These are phyloP conservation scores for Leishmania tarentolae DNA, from an alignment of 208 protist species.

Conservation along the genomic window DNA sequence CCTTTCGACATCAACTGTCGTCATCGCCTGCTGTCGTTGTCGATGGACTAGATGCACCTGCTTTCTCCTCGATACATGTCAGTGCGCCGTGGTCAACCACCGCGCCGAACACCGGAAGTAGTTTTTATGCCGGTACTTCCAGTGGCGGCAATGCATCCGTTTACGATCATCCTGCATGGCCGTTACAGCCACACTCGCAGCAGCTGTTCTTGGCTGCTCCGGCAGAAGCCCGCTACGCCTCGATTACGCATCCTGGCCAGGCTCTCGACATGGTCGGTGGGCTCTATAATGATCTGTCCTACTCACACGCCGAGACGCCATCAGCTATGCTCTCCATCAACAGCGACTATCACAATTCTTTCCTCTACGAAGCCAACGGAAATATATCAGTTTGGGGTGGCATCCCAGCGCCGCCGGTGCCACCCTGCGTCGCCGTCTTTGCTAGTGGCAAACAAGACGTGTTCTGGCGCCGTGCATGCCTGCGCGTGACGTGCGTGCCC, in stretches of 20 bases:
- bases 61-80: neutral
- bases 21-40: neutral
- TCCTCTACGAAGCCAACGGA: neutral
- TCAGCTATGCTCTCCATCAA: neutral
- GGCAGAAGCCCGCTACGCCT: neutral
- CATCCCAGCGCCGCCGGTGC: neutral
- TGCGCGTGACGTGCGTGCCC: constrained; percentile 19
- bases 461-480: constrained; percentile 16
- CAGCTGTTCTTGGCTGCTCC: neutral
- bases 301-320: neutral
- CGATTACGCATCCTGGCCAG: neutral
- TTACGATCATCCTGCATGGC: neutral
- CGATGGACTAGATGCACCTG: neutral
- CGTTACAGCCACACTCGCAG: neutral
- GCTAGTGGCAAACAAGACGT: constrained; percentile 7
- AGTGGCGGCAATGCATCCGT: neutral
- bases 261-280: neutral
- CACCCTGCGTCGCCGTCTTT: constrained; percentile 14
- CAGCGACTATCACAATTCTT: neutral
- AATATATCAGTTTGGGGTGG: neutral
- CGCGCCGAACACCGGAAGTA: neutral
- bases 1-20: neutral
- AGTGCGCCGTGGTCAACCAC: neutral
- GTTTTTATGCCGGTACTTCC: neutral
- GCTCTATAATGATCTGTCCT: neutral